Percentiles rank a stretch among this genome's conserved stretches.
phyloP scores from a whole-genome alignment of 768 basidiomycete species.

The Punctularia strigosozonata region DNA sequence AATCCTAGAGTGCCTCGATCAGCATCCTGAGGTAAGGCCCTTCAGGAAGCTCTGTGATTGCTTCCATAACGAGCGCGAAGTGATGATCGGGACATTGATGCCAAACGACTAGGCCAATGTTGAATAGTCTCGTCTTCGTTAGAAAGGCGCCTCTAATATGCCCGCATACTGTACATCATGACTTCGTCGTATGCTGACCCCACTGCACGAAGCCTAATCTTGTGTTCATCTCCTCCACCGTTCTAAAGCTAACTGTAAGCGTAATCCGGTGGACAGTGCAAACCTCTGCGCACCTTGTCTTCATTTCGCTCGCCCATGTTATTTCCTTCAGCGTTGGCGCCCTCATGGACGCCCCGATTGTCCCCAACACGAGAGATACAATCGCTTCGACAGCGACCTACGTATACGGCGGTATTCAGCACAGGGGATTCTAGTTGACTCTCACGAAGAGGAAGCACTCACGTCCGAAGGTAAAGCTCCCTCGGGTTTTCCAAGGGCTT shows the following conservation, averaged over 20 bases:
- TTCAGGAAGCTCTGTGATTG: too few species aligned
- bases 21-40: too few species aligned
- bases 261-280: too few species aligned
- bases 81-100: too few species aligned
- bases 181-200: too few species aligned
- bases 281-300: slow-evolving; percentile 63
- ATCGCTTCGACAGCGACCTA: slow-evolving; percentile 67
- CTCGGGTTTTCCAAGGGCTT: slow-evolving; percentile 64
- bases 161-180: too few species aligned
- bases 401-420: background rate
- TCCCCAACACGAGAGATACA: slow-evolving; percentile 52
- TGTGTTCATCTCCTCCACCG: background rate
- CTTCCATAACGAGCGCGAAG: too few species aligned
- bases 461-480: slow-evolving; percentile 56
- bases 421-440: too few species aligned
- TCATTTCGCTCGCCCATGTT: slow-evolving; percentile 87
- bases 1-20: too few species aligned
- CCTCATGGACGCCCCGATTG: slow-evolving; percentile 60
- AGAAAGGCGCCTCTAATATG: too few species aligned
- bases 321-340: slow-evolving; percentile 66
- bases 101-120: too few species aligned
- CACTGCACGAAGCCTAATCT: background rate
- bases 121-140: too few species aligned
- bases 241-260: background rate
- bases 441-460: slow-evolving; percentile 3